Conservation (phyloP, 169 alveolate species). For the Plasmodium cynomolgi region DNA sequence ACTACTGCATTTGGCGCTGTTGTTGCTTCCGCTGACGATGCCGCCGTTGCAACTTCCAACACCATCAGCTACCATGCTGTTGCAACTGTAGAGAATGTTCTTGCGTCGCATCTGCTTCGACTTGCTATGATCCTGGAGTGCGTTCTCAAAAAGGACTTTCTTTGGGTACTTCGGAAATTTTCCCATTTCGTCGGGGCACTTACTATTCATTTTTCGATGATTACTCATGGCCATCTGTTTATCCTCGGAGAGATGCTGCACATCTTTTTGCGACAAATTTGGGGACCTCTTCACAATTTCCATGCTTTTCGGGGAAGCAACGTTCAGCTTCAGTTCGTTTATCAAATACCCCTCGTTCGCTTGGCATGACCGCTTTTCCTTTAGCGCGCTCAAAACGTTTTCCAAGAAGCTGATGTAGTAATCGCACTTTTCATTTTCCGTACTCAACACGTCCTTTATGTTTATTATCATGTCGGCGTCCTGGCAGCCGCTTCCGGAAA, state of each 20-base stretch:
- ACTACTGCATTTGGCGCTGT: neutral
- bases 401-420: conserved; percentile 43
- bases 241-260: neutral
- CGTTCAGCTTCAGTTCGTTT: neutral
- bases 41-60: neutral
- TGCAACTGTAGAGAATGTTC: neutral
- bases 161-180: neutral
- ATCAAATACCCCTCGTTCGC: neutral
- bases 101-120: neutral
- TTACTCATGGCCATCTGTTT: neutral
- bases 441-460: conserved; percentile 21
- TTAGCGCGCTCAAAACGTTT: conserved; percentile 38
- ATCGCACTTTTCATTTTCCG: conserved; percentile 54
- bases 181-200: neutral
- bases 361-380: conserved; percentile 23
- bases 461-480: conserved; percentile 24
- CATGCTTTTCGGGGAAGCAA: neutral
- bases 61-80: neutral
- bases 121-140: neutral
- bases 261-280: neutral
- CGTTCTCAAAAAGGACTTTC: neutral
- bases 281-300: neutral
- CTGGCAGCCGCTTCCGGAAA: neutral
- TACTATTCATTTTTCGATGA: neutral
- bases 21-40: neutral